Conservation (phyloP, 2,329 filamentous ascomycete species). For the Cordyceps militaris region DNA sequence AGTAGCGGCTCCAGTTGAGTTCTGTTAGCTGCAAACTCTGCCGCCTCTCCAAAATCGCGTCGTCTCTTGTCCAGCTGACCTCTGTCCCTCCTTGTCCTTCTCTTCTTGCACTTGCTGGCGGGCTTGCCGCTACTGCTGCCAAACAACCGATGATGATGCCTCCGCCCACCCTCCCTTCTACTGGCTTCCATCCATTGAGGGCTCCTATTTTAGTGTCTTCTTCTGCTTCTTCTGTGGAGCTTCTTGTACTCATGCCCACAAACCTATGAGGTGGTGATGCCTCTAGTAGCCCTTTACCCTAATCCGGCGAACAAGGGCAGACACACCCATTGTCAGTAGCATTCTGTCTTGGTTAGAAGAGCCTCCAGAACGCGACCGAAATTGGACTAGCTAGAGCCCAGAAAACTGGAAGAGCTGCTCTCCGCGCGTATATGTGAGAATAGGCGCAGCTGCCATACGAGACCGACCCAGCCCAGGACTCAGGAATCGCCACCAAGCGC, state of each 20-base stretch:
- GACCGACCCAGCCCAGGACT: too few species aligned
- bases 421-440: not conserved
- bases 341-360: not conserved
- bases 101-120: not conserved
- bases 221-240: not conserved
- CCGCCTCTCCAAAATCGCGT: constrained; percentile 14
- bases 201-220: not conserved
- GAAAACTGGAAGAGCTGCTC: not conserved
- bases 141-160: too few species aligned
- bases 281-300: not conserved
- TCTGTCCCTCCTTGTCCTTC: not conserved
- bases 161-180: not conserved
- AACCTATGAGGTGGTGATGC: not conserved
- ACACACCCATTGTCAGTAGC: not conserved
- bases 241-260: not conserved
- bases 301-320: not conserved
- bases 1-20: not conserved
- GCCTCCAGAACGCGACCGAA: not conserved
- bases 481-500: too few species aligned
- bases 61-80: constrained; percentile 3
- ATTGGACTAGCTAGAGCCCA: not conserved
- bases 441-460: not conserved
- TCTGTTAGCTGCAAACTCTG: constrained; percentile 15
- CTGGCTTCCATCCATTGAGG: not conserved
- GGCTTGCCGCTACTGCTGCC: too few species aligned